Conservation (phyloP, 2,329 filamentous ascomycete genomes). For the Fusarium dimerum region DNA sequence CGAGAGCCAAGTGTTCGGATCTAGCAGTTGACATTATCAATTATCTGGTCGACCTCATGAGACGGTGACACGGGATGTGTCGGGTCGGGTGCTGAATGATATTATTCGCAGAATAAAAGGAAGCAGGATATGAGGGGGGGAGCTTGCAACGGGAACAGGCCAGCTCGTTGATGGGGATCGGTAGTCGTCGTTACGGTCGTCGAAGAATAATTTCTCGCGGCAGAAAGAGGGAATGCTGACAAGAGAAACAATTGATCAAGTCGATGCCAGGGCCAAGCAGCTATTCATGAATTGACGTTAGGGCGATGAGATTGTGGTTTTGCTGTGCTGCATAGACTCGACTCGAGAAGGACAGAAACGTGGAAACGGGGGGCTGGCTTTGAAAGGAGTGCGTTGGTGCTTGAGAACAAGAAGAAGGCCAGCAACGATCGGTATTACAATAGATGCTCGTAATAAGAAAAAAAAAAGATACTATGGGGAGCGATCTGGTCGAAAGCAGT, state of each 20-base stretch:
- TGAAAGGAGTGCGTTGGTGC: conserved; percentile 25
- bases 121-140: too few species aligned
- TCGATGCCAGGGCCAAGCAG: conserved; percentile 20
- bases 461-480: conserved; percentile 23
- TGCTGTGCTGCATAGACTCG: conserved; percentile 15
- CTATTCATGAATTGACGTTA: conserved; percentile 13
- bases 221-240: conserved; percentile 10
- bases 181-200: conserved; percentile 3
- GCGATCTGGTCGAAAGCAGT: conserved; percentile 19
- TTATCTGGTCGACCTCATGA: conserved; percentile 63
- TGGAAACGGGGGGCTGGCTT: conserved; percentile 24
- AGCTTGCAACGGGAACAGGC: too few species aligned
- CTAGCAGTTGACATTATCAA: conserved; percentile 92
- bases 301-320: conserved; percentile 14
- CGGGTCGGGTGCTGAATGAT: conserved; percentile 28
- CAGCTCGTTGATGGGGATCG: not conserved
- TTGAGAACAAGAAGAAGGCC: conserved; percentile 30
- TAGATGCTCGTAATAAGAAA: conserved; percentile 30
- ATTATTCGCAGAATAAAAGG: conserved; percentile 25
- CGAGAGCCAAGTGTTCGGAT: conserved; percentile 83
- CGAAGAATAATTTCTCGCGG: not conserved
- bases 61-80: conserved; percentile 29
- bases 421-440: conserved; percentile 38
- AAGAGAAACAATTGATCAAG: conserved; percentile 16
- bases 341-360: conserved; percentile 24